phyloP scores from a whole-genome alignment of 441 rosid species.

The Erysimum pusillum region DNA sequence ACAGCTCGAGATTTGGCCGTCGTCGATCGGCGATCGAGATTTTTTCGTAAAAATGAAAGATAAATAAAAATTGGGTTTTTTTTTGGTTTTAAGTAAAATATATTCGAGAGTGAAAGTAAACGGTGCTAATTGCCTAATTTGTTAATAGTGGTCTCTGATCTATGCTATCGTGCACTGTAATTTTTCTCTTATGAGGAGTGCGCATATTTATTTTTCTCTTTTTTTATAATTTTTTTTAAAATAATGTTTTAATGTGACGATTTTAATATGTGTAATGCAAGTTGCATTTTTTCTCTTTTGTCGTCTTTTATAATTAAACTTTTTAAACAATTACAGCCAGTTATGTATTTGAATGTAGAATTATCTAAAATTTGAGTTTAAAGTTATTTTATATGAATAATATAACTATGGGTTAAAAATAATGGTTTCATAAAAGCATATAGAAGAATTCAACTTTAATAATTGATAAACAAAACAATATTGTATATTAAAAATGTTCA shows the following conservation, averaged over 20 bases:
- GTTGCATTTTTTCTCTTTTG: slow-evolving; percentile 24
- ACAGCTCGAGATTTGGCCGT: slow-evolving; percentile 52
- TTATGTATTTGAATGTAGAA: slow-evolving; percentile 2
- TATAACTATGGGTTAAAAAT: neutral
- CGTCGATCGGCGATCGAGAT: slow-evolving; percentile 65
- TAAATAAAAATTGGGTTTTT: slow-evolving; percentile 44
- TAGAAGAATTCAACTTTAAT: neutral
- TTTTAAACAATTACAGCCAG: slow-evolving; percentile 15
- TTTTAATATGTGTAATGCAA: slow-evolving; percentile 29
- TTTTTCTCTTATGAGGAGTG: no score
- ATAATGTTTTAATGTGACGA: slow-evolving; percentile 21
- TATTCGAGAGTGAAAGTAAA: slow-evolving; percentile 72
- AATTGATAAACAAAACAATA: neutral
- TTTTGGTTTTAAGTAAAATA: slow-evolving; percentile 42
- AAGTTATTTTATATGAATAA: neutral
- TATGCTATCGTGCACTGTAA: slow-evolving; percentile 62
- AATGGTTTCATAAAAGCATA: neutral
- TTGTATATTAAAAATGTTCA: neutral
- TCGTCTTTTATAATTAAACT: neutral
- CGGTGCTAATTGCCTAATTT: slow-evolving; percentile 78
- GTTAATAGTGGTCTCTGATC: slow-evolving; percentile 31
- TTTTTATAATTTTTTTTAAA: neutral
- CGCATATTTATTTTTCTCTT: slow-evolving; percentile 34
- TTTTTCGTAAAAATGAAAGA: slow-evolving; percentile 47
- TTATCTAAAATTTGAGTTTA: neutral